A percentile compares a stretch with the other conserved stretches of the same genome.
These are phyloP conservation scores for Echinochloa phyllopogon DNA, from an alignment of 176 grass and related monocot genomes.

Conservation along the genomic window DNA sequence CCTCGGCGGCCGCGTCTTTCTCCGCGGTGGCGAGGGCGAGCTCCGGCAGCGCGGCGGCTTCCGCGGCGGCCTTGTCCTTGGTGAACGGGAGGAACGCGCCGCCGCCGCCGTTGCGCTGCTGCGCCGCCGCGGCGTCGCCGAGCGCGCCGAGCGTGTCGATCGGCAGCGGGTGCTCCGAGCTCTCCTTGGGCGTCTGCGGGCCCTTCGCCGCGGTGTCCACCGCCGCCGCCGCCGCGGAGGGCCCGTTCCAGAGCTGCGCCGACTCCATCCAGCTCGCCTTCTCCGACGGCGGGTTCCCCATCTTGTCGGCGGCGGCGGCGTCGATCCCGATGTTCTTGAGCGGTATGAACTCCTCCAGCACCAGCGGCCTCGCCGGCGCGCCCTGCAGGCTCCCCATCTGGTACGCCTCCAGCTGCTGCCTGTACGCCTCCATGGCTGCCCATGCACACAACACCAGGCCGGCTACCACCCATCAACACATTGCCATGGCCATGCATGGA, in stretches of 20 bases:
- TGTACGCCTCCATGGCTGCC: slow-evolving; percentile 86
- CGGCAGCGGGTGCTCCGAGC: slow-evolving; percentile 54
- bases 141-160: slow-evolving; percentile 55
- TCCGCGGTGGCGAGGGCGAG: slow-evolving; percentile 71
- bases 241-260: slow-evolving; percentile 87
- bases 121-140: slow-evolving; percentile 24
- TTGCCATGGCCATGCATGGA: background rate
- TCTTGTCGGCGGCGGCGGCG: slow-evolving; percentile 41
- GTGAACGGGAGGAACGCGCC: slow-evolving; percentile 94
- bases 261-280: slow-evolving; percentile 99
- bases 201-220: slow-evolving; percentile 50
- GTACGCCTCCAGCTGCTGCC: slow-evolving; percentile 79
- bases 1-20: slow-evolving; percentile 48
- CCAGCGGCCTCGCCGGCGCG: slow-evolving; percentile 52
- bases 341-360: slow-evolving; percentile 94
- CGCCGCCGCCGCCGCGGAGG: slow-evolving; percentile 4
- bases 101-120: slow-evolving; percentile 66
- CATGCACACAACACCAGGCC: background rate
- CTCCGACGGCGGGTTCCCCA: slow-evolving; percentile 58
- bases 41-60: slow-evolving; percentile 53
- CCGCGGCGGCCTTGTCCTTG: slow-evolving; percentile 67
- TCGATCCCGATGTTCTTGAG: slow-evolving; percentile 77
- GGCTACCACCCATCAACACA: background rate
- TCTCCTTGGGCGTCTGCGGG: slow-evolving; percentile 60
- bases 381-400: slow-evolving; percentile 62